Evolutionary conservation across 805 yeast genomes (phyloP).

Genomic region (Candida orba): DNA sequence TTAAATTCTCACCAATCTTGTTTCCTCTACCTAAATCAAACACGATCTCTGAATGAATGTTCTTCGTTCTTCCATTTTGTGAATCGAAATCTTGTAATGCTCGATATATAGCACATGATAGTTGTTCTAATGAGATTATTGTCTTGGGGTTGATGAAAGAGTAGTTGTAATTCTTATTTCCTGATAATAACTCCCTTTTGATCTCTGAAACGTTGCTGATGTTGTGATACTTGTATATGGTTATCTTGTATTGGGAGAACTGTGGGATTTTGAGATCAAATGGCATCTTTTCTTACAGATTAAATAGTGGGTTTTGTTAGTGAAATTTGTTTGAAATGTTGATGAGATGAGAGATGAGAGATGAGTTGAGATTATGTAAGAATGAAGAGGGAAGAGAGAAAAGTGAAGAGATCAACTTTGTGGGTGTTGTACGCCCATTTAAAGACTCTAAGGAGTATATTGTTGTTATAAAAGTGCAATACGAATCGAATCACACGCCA

Average conservation of each 20-base stretch:
- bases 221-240: constrained; percentile 37
- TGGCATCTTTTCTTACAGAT: background rate
- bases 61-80: constrained; percentile 50
- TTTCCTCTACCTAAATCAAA: constrained; percentile 63
- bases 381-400: no score
- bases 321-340: background rate
- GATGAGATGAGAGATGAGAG: no score
- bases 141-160: constrained; percentile 59
- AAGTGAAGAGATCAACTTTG: no score
- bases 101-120: constrained; percentile 53
- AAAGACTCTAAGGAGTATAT: no score
- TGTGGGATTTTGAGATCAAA: constrained; percentile 35
- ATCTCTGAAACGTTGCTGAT: constrained; percentile 41
- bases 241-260: constrained; percentile 31
- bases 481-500: no score
- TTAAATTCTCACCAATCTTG: constrained; percentile 65
- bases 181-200: constrained; percentile 36
- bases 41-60: constrained; percentile 65
- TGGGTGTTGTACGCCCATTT: no score
- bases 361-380: no score
- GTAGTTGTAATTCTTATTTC: constrained; percentile 44
- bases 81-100: constrained; percentile 45
- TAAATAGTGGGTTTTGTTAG: background rate
- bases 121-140: constrained; percentile 54
- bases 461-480: no score